Evolutionary conservation across 108 stramenopile species (phyloP).

Genomic region (Epithemia pelagica): DNA sequence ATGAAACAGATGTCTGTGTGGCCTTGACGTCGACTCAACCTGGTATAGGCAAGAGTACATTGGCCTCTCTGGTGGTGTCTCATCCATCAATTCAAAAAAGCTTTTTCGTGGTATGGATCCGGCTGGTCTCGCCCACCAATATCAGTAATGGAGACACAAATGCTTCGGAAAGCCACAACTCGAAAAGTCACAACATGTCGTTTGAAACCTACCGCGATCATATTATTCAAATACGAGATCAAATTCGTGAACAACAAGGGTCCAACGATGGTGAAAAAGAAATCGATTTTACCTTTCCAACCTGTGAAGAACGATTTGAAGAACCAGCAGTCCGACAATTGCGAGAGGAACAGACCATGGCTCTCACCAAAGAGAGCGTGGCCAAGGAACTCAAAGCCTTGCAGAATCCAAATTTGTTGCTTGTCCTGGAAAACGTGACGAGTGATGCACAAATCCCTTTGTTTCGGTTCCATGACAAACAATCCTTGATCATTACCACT

Average conservation of each 20-base stretch:
- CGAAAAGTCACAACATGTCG: conserved; percentile 1
- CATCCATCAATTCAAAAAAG: conserved; percentile 22
- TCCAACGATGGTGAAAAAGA: not conserved
- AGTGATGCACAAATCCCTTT: conserved; percentile 34
- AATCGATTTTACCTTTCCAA: conserved; percentile 15
- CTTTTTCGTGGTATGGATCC: conserved; percentile 22
- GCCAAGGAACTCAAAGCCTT: conserved; percentile 10
- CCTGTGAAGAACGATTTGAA: conserved; percentile 13
- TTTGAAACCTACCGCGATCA: not conserved
- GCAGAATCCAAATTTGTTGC: conserved; percentile 19
- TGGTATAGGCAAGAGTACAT: conserved; percentile 49
- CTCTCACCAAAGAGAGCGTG: conserved; percentile 1
- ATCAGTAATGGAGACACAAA: not conserved
- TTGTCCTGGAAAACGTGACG: conserved; percentile 45
- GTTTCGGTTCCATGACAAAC: conserved; percentile 39
- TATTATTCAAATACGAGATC: not conserved
- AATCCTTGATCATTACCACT: conserved; percentile 32
- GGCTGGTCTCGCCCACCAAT: conserved; percentile 1
- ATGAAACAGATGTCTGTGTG: conserved; percentile 11
- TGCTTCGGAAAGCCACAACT: not conserved
- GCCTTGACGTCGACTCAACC: not conserved
- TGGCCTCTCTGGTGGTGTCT: conserved; percentile 37
- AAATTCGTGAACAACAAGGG: conserved; percentile 19
- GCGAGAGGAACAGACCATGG: conserved; percentile 23
- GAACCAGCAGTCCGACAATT: conserved; percentile 12